Conservation (phyloP, 805 yeast genomes). For the Henningerozyma blattae region DNA sequence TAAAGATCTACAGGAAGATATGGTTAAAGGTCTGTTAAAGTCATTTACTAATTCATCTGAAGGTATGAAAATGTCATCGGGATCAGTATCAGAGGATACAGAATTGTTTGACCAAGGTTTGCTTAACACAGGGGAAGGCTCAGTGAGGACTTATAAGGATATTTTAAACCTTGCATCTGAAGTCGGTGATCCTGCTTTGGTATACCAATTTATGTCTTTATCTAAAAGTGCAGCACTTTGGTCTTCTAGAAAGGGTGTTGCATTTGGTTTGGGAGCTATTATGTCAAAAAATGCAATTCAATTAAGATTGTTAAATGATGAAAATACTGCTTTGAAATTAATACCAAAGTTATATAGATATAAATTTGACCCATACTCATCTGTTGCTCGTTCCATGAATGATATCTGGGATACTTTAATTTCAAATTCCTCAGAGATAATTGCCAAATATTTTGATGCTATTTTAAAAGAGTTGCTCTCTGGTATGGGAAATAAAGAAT, state of each 20-base stretch:
- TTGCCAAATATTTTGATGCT: conserved; percentile 39
- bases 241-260: conserved; percentile 89
- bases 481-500: conserved; percentile 72
- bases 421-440: conserved; percentile 38
- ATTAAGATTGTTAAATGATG: conserved; percentile 42
- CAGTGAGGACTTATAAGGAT: conserved; percentile 85
- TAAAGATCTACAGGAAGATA: conserved; percentile 48
- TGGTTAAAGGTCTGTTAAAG: conserved; percentile 58
- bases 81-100: conserved; percentile 67
- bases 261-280: conserved; percentile 82
- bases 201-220: conserved; percentile 85
- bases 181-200: conserved; percentile 90
- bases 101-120: conserved; percentile 76
- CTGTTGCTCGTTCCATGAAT: conserved; percentile 73
- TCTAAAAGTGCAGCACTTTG: conserved; percentile 81
- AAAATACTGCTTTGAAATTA: conserved; percentile 42
- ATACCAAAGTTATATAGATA: conserved; percentile 79
- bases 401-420: conserved; percentile 76
- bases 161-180: conserved; percentile 81
- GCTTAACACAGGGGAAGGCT: conserved; percentile 69
- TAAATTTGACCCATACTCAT: conserved; percentile 67
- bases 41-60: conserved; percentile 66
- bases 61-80: conserved; percentile 38
- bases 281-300: conserved; percentile 69
- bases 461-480: conserved; percentile 54